Conservation (phyloP, 2,329 filamentous ascomycete genomes). For the Clarireedia sp. region DNA sequence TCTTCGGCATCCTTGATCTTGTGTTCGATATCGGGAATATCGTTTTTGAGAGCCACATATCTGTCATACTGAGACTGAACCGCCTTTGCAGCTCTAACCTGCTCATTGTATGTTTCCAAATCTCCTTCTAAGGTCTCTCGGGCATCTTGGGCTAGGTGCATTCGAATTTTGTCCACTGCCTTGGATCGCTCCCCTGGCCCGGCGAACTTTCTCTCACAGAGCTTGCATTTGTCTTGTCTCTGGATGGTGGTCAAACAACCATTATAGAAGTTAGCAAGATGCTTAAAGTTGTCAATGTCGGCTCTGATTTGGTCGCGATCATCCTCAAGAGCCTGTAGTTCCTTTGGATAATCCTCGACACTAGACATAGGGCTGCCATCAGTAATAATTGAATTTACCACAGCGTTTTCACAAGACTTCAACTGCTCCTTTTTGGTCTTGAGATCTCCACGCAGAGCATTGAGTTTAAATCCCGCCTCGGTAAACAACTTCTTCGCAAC, state of each 20-base stretch:
- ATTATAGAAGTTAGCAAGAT: constrained; percentile 63
- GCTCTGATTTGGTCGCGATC: constrained; percentile 47
- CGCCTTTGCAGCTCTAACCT: constrained; percentile 51
- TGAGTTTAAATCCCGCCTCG: constrained; percentile 66
- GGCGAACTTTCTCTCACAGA: constrained; percentile 66
- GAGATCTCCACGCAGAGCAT: constrained; percentile 54
- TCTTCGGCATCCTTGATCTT: constrained; percentile 55
- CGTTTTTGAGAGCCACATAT: constrained; percentile 57
- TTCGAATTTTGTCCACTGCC: constrained; percentile 59
- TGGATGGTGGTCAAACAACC: constrained; percentile 59
- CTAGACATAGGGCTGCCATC: constrained; percentile 33
- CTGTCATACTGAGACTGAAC: constrained; percentile 65
- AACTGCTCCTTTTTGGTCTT: constrained; percentile 57
- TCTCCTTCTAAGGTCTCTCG: constrained; percentile 55
- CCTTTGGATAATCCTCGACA: constrained; percentile 47
- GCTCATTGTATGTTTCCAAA: constrained; percentile 42
- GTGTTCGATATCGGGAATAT: constrained; percentile 61
- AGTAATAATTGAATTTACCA: constrained; percentile 40
- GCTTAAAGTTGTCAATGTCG: constrained; percentile 61
- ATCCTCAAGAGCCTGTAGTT: constrained; percentile 42
- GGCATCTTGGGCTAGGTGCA: constrained; percentile 52
- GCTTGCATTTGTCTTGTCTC: constrained; percentile 63
- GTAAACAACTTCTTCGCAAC: constrained; percentile 63
- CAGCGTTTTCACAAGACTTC: constrained; percentile 50
- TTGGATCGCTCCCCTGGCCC: constrained; percentile 52